A percentile compares a stretch with the other conserved stretches of the same genome.
Evolutionary conservation across 2,329 filamentous ascomycete genomes (phyloP).

Genomic region (Thermomyces lanuginosus): DNA sequence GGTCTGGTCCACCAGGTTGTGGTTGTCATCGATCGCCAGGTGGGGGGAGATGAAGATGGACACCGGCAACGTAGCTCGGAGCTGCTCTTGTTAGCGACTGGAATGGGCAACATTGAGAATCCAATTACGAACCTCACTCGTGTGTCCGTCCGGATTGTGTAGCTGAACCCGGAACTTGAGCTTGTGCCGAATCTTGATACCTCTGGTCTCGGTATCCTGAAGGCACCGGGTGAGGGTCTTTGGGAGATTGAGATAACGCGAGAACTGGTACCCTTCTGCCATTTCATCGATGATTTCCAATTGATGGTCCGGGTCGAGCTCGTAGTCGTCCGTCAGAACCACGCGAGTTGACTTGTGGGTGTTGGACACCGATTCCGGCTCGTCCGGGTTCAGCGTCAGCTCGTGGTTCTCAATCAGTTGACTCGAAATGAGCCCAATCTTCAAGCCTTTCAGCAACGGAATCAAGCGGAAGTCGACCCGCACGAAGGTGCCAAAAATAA

Average conservation of each 20-base stretch:
- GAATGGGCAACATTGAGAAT: slow-evolving; percentile 8
- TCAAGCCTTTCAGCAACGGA: slow-evolving; percentile 73
- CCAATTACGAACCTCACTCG: slow-evolving; percentile 53
- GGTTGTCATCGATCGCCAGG: slow-evolving; percentile 72
- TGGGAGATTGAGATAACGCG: slow-evolving; percentile 50
- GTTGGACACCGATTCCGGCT: slow-evolving; percentile 20
- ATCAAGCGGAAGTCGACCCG: slow-evolving; percentile 74
- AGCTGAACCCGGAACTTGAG: slow-evolving; percentile 81
- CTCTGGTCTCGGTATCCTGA: slow-evolving; percentile 75
- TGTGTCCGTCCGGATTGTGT: slow-evolving; percentile 85
- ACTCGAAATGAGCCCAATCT: slow-evolving; percentile 66
- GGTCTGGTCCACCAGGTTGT: slow-evolving; percentile 54
- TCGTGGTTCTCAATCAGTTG: slow-evolving; percentile 67
- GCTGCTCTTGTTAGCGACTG: slow-evolving; percentile 26
- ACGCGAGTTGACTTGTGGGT: slow-evolving; percentile 48
- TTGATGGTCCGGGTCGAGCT: slow-evolving; percentile 50
- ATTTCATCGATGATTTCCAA: slow-evolving; percentile 38
- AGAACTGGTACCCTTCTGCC: slow-evolving; percentile 45
- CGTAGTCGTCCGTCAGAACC: slow-evolving; percentile 50
- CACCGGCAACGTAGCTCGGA: slow-evolving; percentile 77
- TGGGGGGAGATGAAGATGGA: slow-evolving; percentile 94
- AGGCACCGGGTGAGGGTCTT: slow-evolving; percentile 68
- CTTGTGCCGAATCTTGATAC: slow-evolving; percentile 86
- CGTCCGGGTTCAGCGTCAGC: slow-evolving; percentile 38
- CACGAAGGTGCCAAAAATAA: slow-evolving; percentile 80